Conservation (phyloP, 768 basidiomycete genomes). For the Phylloporus scabripes region DNA sequence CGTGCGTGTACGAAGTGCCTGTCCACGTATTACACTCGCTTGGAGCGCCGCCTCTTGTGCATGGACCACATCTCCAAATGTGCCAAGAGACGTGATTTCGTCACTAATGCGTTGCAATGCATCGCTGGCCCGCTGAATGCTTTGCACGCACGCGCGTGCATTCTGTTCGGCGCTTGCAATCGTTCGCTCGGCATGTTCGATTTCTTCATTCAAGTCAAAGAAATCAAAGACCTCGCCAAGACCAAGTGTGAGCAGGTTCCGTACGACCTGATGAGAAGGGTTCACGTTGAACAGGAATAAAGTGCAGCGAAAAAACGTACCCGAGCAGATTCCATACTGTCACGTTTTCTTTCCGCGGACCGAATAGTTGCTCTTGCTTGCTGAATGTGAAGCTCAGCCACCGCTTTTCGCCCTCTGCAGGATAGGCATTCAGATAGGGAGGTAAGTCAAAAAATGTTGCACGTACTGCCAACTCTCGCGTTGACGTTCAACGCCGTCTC, state of each 20-base stretch:
- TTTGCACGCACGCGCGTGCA: conserved; percentile 2
- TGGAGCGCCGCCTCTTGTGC: conserved; percentile 6
- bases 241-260: conserved; percentile 12
- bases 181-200: conserved; percentile 4
- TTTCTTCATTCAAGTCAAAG: conserved; percentile 16
- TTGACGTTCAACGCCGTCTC: neutral
- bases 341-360: conserved; percentile 10
- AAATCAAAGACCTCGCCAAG: conserved; percentile 13
- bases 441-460: neutral
- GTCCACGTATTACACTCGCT: conserved; percentile 4
- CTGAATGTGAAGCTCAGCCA: conserved; percentile 1
- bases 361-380: conserved; percentile 11
- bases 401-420: conserved; percentile 3
- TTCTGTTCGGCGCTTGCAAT: conserved; percentile 6
- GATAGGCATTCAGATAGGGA: neutral
- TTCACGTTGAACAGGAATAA: neutral
- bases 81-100: conserved; percentile 2
- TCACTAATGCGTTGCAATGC: conserved; percentile 2
- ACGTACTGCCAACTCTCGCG: conserved; percentile 8
- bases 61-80: conserved; percentile 1
- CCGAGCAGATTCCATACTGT: conserved; percentile 13
- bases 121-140: conserved; percentile 5
- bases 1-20: conserved; percentile 10
- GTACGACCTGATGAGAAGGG: conserved; percentile 4
- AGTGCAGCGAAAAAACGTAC: neutral